Percentiles rank a stretch among this genome's conserved stretches.
phyloP scores from a whole-genome alignment of 1,284 basidiomycete genomes.

The Porogramme epimiltina region DNA sequence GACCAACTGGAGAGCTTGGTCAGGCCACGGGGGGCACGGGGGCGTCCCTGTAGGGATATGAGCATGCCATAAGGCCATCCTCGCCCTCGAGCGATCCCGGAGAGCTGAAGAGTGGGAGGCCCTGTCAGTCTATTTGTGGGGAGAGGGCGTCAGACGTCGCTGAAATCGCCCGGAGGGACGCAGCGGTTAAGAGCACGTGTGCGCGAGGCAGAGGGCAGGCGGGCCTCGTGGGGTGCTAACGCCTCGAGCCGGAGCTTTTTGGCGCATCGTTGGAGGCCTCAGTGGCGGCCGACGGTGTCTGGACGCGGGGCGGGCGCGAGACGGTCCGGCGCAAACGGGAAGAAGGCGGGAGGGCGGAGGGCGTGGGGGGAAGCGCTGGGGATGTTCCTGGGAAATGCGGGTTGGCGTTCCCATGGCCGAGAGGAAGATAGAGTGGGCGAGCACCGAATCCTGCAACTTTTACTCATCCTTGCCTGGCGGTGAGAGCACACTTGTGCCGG shows the following conservation, averaged over 20 bases:
- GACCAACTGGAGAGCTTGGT: conserved; percentile 12
- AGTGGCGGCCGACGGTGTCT: not conserved
- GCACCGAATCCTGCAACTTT: conserved; percentile 1
- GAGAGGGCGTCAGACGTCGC: not conserved
- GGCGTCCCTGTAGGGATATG: not conserved
- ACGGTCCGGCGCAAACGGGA: not conserved
- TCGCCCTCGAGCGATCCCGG: not conserved
- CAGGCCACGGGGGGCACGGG: not conserved
- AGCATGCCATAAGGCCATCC: not conserved
- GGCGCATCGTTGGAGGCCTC: not conserved
- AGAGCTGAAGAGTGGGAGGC: not conserved
- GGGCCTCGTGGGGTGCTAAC: not conserved
- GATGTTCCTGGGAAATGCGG: not conserved
- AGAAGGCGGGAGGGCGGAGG: not conserved
- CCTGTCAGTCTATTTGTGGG: not conserved
- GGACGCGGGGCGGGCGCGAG: not conserved
- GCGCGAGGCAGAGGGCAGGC: not conserved
- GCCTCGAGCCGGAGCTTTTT: conserved; percentile 7
- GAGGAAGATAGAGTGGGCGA: conserved; percentile 3
- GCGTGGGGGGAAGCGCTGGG: not conserved
- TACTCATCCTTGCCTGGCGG: conserved; percentile 2
- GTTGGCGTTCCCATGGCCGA: conserved; percentile 1
- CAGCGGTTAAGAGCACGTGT: conserved; percentile 6
- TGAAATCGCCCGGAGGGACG: not conserved
- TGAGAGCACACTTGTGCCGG: conserved; percentile 2